A percentile compares a stretch with the other conserved stretches of the same genome.
Evolutionary conservation across 2,329 filamentous ascomycete species (phyloP).

Genomic region (Ophiostoma ips): DNA sequence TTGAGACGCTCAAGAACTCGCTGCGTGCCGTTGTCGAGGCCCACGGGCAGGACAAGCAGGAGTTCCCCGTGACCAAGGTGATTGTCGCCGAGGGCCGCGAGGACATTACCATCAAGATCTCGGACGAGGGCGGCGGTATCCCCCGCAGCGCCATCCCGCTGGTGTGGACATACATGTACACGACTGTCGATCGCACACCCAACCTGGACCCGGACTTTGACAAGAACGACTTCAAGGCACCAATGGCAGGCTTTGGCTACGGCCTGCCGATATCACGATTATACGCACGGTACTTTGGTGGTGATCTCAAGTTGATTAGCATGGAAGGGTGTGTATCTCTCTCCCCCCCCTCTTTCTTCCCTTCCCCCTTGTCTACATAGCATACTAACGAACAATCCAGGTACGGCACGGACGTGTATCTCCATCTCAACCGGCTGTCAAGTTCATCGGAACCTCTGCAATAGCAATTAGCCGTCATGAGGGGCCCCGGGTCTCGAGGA

Average conservation of each 20-base stretch:
- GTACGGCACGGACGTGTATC: slow-evolving; percentile 96
- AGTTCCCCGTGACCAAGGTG: slow-evolving; percentile 92
- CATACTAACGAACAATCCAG: slow-evolving; percentile 30
- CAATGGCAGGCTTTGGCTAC: slow-evolving; percentile 99
- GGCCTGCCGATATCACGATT: slow-evolving; percentile 85
- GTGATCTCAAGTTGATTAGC: slow-evolving; percentile 91
- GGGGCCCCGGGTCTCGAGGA: slow-evolving; percentile 55
- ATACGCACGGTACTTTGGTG: slow-evolving; percentile 94
- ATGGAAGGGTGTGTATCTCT: slow-evolving; percentile 81
- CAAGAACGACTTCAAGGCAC: slow-evolving; percentile 97
- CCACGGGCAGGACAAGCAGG: slow-evolving; percentile 87
- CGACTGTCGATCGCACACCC: slow-evolving; percentile 90
- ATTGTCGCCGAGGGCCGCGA: slow-evolving; percentile 96
- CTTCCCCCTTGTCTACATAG: neutral
- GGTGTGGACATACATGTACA: slow-evolving; percentile 99
- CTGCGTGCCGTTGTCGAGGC: slow-evolving; percentile 91
- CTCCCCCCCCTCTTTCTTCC: too few relatives aligned
- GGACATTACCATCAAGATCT: slow-evolving; percentile 97
- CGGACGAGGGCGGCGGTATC: slow-evolving; percentile 92
- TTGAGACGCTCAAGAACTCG: slow-evolving; percentile 97
- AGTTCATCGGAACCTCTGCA: slow-evolving; percentile 93
- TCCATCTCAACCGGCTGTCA: slow-evolving; percentile 89
- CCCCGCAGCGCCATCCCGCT: slow-evolving; percentile 84
- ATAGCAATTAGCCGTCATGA: slow-evolving; percentile 87
- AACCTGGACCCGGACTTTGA: slow-evolving; percentile 95